Conservation (phyloP, 192 early-diverging fungal genomes). For the Coemansia reversa region DNA sequence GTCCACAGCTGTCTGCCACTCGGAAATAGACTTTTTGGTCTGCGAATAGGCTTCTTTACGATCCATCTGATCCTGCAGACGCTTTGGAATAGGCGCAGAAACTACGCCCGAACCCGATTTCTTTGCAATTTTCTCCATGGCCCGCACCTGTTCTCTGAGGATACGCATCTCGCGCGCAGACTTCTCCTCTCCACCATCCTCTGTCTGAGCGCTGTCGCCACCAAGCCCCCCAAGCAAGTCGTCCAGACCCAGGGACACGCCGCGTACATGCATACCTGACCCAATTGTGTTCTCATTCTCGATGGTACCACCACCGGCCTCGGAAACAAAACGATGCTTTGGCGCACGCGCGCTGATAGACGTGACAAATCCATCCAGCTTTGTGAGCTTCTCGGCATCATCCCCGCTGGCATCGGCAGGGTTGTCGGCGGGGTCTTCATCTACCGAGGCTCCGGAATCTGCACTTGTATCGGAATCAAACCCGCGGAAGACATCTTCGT, state of each 20-base stretch:
- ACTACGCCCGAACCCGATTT: slow-evolving; percentile 51
- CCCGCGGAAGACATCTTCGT: slow-evolving; percentile 27
- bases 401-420: slow-evolving; percentile 39
- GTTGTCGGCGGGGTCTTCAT: slow-evolving; percentile 33
- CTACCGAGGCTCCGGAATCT: slow-evolving; percentile 21
- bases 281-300: slow-evolving; percentile 48
- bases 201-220: slow-evolving; percentile 52
- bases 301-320: slow-evolving; percentile 25
- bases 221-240: slow-evolving; percentile 75
- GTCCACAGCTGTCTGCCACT: slow-evolving; percentile 82
- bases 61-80: slow-evolving; percentile 81
- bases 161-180: slow-evolving; percentile 27
- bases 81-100: slow-evolving; percentile 75
- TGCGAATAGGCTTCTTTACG: slow-evolving; percentile 83
- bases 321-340: slow-evolving; percentile 54
- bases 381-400: slow-evolving; percentile 52
- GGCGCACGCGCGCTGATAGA: slow-evolving; percentile 69
- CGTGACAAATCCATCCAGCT: slow-evolving; percentile 57
- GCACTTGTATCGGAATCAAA: slow-evolving; percentile 29
- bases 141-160: slow-evolving; percentile 32
- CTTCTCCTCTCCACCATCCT: slow-evolving; percentile 48
- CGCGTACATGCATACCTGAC: slow-evolving; percentile 36
- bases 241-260: slow-evolving; percentile 68
- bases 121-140: slow-evolving; percentile 36
- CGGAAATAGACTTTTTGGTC: slow-evolving; percentile 75